Percentiles rank a stretch among this genome's conserved stretches.
phyloP scores from a whole-genome alignment of 106 monocot genomes.

The Apostasia shenzhenica region DNA sequence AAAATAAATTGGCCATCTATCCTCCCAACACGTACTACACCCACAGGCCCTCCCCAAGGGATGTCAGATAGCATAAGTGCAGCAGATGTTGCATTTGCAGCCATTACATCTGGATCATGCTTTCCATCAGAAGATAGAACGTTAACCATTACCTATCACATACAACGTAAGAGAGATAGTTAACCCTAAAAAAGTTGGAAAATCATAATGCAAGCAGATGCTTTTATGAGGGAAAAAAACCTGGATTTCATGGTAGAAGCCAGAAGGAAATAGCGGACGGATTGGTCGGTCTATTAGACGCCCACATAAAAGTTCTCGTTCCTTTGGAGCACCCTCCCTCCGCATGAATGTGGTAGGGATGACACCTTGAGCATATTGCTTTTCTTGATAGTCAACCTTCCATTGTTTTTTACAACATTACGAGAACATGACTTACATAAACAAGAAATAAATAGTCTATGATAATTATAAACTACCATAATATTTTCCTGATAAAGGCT shows the following conservation, averaged over 20 bases:
- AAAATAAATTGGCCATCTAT: conserved; percentile 83
- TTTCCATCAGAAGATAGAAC: conserved; percentile 92
- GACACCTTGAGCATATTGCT: conserved; percentile 80
- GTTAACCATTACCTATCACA: conserved; percentile 62
- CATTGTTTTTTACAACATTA: too few relatives aligned
- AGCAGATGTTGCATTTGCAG: conserved; percentile 96
- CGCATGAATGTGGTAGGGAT: conserved; percentile 96
- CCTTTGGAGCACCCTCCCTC: conserved; percentile 94
- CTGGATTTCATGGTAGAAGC: conserved; percentile 97
- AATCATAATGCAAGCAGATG: background rate
- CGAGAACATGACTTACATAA: background rate
- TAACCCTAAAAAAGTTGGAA: background rate
- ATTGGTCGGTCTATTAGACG: conserved; percentile 92
- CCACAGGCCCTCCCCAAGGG: conserved; percentile 94
- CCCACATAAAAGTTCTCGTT: conserved; percentile 91
- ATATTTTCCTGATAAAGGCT: too few relatives aligned
- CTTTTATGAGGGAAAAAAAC: conserved; percentile 20
- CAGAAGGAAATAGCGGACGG: conserved; percentile 82
- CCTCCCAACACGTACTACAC: conserved; percentile 88
- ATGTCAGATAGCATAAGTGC: conserved; percentile 97
- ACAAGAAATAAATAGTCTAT: background rate
- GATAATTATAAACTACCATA: background rate
- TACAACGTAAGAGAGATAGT: background rate
- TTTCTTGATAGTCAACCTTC: conserved; percentile 98
- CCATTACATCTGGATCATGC: conserved; percentile 98